Evolutionary conservation across 208 protist genomes (phyloP), one percentile per base, ranked within the genome.

Genomic region (Trypanosoma boissoni): DNA sequence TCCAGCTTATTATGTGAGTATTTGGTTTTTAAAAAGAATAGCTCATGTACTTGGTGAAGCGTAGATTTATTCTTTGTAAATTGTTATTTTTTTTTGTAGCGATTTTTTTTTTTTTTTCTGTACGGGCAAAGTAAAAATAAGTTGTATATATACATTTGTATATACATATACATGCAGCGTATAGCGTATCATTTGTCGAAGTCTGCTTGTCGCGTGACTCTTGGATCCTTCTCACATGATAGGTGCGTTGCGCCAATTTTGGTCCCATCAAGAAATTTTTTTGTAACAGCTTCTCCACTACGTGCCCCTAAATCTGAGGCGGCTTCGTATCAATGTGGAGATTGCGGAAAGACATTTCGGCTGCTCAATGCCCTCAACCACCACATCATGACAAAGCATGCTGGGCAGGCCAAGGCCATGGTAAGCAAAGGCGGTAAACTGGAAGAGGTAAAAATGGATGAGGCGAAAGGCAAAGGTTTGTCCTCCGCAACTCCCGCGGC

Each of bases 341-440:
- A 82, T 43, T 95, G 89, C 51, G 80, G 83, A 10, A 92, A 93
- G 61, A 62, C 74, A 0, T 95, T 95, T 67, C 89, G 89, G 3
- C 73, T 95, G 39, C 68, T 92, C 10, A 92, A 92, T 61, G 89
- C 89, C 0, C 72, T 95, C 1, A 85, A 91, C 29, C 89, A 95
- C 61, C 89, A 95, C 73, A 92, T 95, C 41, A 74, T 90, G 65
- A 92, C 89, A 8, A 83, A 82, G 18, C 89, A 95, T 72, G 79
- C 65, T 18, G 88, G 86, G 23, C 48, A 77, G 3, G 88, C 88
- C 0, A 88, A 78, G 60, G 77, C 83, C 1, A 64, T 94, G 46
- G 37, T 83, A 31, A 64, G 71, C 28, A 73, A 55, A 34, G 80
- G 81, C 21, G 88, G 88, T 5, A 74, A 68, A 55, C 42, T 91